A percentile compares a stretch with the other conserved stretches of the same genome.
Evolutionary conservation across 2,329 filamentous ascomycete genomes (phyloP).

Genomic region (Fusarium phyllophilum): DNA sequence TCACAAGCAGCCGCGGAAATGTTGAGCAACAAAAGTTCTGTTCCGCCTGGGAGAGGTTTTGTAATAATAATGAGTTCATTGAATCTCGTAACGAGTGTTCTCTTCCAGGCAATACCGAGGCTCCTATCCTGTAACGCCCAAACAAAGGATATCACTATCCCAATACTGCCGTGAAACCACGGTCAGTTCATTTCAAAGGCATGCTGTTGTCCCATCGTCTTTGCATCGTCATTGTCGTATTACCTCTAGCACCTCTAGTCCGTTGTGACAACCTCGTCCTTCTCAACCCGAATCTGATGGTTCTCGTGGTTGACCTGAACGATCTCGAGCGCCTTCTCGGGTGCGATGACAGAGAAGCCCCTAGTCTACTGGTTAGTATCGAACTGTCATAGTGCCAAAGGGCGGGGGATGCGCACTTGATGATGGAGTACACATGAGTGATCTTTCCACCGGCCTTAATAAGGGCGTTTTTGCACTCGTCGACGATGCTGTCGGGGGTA

Average conservation of each 20-base stretch:
- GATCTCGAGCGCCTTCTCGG: constrained; percentile 73
- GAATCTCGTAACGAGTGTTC: constrained; percentile 31
- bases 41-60: neutral
- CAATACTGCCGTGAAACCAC: constrained; percentile 1
- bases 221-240: constrained; percentile 5
- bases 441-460: constrained; percentile 77
- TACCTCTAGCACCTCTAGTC: constrained; percentile 10
- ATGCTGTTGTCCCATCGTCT: constrained; percentile 19
- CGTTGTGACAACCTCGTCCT: constrained; percentile 74
- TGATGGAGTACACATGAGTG: constrained; percentile 78
- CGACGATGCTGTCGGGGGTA: constrained; percentile 70
- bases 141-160: constrained; percentile 27
- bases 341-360: constrained; percentile 80
- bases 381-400: neutral
- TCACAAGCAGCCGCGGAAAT: neutral
- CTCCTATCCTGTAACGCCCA: constrained; percentile 37
- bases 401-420: constrained; percentile 64
- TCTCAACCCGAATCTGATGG: constrained; percentile 69
- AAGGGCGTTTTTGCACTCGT: constrained; percentile 77
- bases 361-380: constrained; percentile 56
- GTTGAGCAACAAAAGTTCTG: neutral
- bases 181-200: constrained; percentile 18
- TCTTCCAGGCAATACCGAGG: constrained; percentile 16
- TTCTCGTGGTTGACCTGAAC: constrained; percentile 70
- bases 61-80: neutral